Conservation (phyloP, 768 basidiomycete genomes). For the Favolaschia claudopus region DNA sequence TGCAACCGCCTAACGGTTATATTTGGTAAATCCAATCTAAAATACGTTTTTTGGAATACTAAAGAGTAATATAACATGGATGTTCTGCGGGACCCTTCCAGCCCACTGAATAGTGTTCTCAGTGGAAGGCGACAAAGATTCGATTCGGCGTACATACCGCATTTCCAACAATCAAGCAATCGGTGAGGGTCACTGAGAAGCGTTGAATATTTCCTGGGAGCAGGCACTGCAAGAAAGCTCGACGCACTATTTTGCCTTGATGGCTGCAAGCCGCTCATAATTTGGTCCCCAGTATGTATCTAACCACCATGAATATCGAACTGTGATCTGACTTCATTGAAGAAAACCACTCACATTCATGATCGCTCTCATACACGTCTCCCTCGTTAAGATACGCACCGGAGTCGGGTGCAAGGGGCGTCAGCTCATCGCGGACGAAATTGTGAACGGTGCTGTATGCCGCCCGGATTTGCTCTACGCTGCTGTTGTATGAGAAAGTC, state of each 20-base stretch:
- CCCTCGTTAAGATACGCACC: slow-evolving; percentile 47
- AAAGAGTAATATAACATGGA: too few species aligned
- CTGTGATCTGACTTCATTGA: too few species aligned
- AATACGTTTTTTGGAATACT: too few species aligned
- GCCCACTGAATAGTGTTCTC: too few species aligned
- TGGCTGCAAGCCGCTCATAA: slow-evolving; percentile 34
- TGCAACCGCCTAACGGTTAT: not conserved
- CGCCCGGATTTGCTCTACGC: too few species aligned
- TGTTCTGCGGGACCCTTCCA: too few species aligned
- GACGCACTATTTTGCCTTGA: slow-evolving; percentile 45
- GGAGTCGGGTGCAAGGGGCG: slow-evolving; percentile 19
- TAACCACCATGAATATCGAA: not conserved
- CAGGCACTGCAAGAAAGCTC: not conserved
- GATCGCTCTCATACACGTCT: slow-evolving; percentile 42
- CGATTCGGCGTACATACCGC: slow-evolving; percentile 33
- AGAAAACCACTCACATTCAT: slow-evolving; percentile 25
- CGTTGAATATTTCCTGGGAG: not conserved
- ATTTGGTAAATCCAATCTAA: too few species aligned
- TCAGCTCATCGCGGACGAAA: slow-evolving; percentile 15
- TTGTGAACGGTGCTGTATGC: slow-evolving; percentile 23
- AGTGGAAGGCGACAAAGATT: too few species aligned
- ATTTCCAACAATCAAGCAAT: slow-evolving; percentile 43
- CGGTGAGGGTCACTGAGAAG: slow-evolving; percentile 34
- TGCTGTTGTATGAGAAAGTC: too few species aligned
- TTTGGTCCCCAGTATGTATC: slow-evolving; percentile 45